Evolutionary conservation across 202 grass and related monocot genomes (phyloP), one percentile per base, ranked within the genome.

Genomic region (Musa balbisiana): DNA sequence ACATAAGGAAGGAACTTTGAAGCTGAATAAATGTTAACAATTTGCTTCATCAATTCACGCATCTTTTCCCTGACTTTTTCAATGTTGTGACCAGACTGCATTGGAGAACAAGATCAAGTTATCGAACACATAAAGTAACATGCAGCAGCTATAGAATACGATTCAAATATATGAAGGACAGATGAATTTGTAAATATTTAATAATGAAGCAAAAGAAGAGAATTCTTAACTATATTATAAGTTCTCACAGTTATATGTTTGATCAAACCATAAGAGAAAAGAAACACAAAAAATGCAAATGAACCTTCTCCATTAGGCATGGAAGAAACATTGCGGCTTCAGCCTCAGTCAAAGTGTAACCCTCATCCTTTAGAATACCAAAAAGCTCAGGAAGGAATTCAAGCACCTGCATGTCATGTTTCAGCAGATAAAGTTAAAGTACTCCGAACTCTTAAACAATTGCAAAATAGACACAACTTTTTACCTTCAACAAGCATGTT

Each of bases 31-130:
- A 99, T 85, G 60, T 78, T 89, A 56, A 95, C 80, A 80, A 93
- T 87, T 87, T 90, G 89, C 84, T 95, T 99, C 84, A 99, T 99
- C 51, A 99, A 87, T 62, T 92, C 91, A 74, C 91, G 89, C 89
- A 99, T 92, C 76, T 94, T 90, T 73, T 95, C 89, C 80, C 91
- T 91, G 10, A 99, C 83, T 75, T 99, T 99, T 80, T 99, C 91
- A 73, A 99, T 99, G 80, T 99, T 99, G 81, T 99, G 95, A 75
- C 91, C 95, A 85, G 82, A 99, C 96, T 99, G 88, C 64, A 86
- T 62, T 27, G 29, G 90, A 11, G 81, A 69, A 50, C 73, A 54
- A 29, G 2, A 49, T 77, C 72, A 55, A 63, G 64, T 43, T 22
- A 86, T 50, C 50, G 10, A 8, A 16, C 23, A 26, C 12, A 70